A percentile compares a stretch with the other conserved stretches of the same genome.
Conservation (phyloP, 1,139 yeast genomes). For the Casaregolazyma suthepensis region DNA sequence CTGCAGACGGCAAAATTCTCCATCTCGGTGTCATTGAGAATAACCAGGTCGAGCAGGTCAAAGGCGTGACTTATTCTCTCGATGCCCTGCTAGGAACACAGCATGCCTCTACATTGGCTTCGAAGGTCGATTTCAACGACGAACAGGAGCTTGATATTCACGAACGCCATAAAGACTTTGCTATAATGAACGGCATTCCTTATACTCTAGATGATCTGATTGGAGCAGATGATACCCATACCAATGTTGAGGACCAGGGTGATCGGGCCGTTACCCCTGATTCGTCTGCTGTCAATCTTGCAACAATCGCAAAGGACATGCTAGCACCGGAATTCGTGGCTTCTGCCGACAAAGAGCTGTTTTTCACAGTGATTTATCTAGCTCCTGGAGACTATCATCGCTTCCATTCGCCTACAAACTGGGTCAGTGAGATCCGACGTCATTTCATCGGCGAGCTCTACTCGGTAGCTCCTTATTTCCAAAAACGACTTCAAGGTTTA, state of each 20-base stretch:
- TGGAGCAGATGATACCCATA: constrained; percentile 38
- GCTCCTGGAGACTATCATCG: constrained; percentile 99
- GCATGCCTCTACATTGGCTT: constrained; percentile 43
- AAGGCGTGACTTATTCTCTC: constrained; percentile 89
- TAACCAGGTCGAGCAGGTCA: constrained; percentile 86
- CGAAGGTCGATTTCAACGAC: constrained; percentile 43
- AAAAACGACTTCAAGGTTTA: constrained; percentile 74
- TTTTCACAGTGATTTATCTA: constrained; percentile 84
- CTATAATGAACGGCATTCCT: constrained; percentile 67
- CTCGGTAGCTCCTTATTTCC: constrained; percentile 96
- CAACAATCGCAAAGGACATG: constrained; percentile 24
- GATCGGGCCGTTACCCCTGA: constrained; percentile 29
- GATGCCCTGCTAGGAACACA: constrained; percentile 73
- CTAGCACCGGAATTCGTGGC: constrained; percentile 25
- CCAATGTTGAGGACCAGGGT: constrained; percentile 26
- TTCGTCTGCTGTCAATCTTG: constrained; percentile 20
- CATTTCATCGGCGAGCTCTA: constrained; percentile 95
- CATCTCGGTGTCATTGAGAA: constrained; percentile 75
- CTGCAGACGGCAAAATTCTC: constrained; percentile 88
- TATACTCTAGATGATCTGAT: constrained; percentile 65
- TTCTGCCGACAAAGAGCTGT: constrained; percentile 51
- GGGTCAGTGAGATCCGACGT: constrained; percentile 92
- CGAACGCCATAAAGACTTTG: constrained; percentile 67
- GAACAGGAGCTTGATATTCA: constrained; percentile 38
- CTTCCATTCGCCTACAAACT: constrained; percentile 91